These are phyloP conservation scores for Poronia punctata DNA, from an alignment of 495 filamentous ascomycete genomes.

Conservation along the genomic window DNA sequence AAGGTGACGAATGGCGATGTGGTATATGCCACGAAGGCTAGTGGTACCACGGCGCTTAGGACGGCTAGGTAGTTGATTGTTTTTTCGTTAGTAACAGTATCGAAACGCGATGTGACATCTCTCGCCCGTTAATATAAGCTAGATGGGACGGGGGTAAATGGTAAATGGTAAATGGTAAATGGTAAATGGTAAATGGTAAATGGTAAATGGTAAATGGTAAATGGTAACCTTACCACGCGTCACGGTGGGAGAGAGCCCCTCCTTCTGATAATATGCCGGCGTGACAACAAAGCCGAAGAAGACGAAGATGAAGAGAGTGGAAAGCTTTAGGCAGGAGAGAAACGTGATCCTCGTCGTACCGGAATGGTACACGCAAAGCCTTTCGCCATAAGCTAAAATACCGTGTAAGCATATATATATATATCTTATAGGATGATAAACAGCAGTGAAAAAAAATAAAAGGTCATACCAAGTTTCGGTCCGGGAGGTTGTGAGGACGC, in stretches of 20 bases:
- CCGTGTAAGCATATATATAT: neutral
- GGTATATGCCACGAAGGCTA: conserved; percentile 58
- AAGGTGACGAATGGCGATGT: conserved; percentile 66
- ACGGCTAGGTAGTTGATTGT: conserved; percentile 46
- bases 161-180: too few relatives aligned
- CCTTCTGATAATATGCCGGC: conserved; percentile 48
- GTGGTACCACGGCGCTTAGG: conserved; percentile 53
- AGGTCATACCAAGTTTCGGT: conserved; percentile 8
- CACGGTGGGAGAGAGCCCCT: conserved; percentile 24
- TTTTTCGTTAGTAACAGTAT: too few relatives aligned
- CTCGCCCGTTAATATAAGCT: too few relatives aligned
- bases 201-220: too few relatives aligned
- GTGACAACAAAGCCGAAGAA: conserved; percentile 55
- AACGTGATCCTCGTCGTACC: conserved; percentile 60
- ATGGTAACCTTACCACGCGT: conserved; percentile 13
- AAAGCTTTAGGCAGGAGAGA: conserved; percentile 59
- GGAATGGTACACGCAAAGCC: conserved; percentile 28
- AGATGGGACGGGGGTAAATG: too few relatives aligned
- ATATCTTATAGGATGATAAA: too few relatives aligned
- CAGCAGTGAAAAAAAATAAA: neutral
- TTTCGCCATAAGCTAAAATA: neutral
- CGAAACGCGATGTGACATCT: too few relatives aligned
- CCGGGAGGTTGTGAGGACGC: neutral
- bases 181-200: too few relatives aligned
- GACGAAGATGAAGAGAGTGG: conserved; percentile 61